Base-by-base conservation (phyloP, 257 asterid genomes). In the Penstemon barbatus region DNA sequence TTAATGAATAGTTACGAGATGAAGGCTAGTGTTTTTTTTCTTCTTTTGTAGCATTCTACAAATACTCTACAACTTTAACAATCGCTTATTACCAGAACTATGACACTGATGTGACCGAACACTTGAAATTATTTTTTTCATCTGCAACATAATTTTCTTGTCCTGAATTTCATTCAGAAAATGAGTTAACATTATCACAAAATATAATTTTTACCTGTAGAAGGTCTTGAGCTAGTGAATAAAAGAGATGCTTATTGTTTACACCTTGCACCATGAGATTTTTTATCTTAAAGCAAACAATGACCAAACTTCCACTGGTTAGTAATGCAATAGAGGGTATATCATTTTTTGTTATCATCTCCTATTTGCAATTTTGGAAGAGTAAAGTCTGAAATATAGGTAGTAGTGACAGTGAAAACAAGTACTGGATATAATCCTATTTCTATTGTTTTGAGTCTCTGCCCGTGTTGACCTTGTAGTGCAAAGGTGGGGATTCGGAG, bases 401-500 rank as follows among this genome's bases (percentile, higher is more conserved):
- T 33, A 43, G 61, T 48, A 25, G 71, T 57, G 46, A 52, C 5
- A 62, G 41, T 49, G 5, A 3, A 9, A 42, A 25, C 36, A 44
- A 49, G 3, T 43, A 8, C 36, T 55, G 25, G 15, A 6, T 36
- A 49, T 36, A 57, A 25, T 66, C 64, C 37, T 44, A 33, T 40
- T 51, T 4, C n/a, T 44, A 42, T 15, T 57, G 8, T 9, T 42
- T 25, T 72, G 69, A 56, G 70, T 68, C 45, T 45, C 76, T 65
- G 54, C 44, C 56, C 50, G 64, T 70, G 61, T 63, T 78, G 77
- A 73, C 61, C 68, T 77, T 85, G 78, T 72, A 93, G 97, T 93
- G 99, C 77, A 69, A 75, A 68, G 97, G 99, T 60, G 99, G 96
- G 58, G 75, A 58, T 57, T 72, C 87, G 39, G 54, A 36, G 25